phyloP scores from a whole-genome alignment of 192 early-diverging fungal species.

The Entomortierella chlamydospora region DNA sequence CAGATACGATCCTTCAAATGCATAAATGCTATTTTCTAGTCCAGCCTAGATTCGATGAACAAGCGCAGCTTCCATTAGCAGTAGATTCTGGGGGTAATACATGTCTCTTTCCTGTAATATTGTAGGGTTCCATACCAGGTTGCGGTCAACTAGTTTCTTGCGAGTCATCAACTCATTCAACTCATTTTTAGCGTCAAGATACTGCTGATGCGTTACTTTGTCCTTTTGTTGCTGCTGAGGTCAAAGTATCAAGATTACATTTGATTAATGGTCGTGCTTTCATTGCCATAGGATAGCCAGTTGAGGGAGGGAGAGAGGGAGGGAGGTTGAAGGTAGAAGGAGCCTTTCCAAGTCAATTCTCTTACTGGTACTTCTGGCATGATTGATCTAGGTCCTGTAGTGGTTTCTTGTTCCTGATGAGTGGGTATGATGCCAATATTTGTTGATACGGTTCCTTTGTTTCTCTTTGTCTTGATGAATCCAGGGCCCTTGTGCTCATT shows the following conservation, averaged over 20 bases:
- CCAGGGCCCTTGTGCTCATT: too few species aligned
- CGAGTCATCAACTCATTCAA: conserved; percentile 76
- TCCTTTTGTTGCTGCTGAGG: conserved; percentile 2
- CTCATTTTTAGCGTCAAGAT: conserved; percentile 82
- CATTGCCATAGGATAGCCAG: too few species aligned
- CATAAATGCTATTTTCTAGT: conserved; percentile 85
- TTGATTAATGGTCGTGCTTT: background rate
- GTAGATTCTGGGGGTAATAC: too few species aligned
- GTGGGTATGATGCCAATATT: too few species aligned
- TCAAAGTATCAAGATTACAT: conserved; percentile 47
- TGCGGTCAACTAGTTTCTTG: conserved; percentile 85
- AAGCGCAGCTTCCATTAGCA: too few species aligned
- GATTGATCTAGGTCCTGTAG: background rate
- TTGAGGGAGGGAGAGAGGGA: conserved; percentile 11
- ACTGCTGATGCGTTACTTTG: conserved; percentile 61
- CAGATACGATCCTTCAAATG: conserved; percentile 89
- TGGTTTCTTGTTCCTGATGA: background rate
- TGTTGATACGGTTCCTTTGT: too few species aligned
- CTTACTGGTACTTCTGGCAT: conserved; percentile 42
- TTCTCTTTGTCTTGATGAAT: too few species aligned
- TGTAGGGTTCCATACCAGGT: conserved; percentile 75
- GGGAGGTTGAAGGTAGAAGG: background rate
- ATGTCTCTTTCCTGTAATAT: too few species aligned
- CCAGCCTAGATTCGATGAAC: too few species aligned
- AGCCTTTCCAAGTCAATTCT: background rate